phyloP scores from a whole-genome alignment of 2,329 filamentous ascomycete species.

The Colletotrichum spinosum region DNA sequence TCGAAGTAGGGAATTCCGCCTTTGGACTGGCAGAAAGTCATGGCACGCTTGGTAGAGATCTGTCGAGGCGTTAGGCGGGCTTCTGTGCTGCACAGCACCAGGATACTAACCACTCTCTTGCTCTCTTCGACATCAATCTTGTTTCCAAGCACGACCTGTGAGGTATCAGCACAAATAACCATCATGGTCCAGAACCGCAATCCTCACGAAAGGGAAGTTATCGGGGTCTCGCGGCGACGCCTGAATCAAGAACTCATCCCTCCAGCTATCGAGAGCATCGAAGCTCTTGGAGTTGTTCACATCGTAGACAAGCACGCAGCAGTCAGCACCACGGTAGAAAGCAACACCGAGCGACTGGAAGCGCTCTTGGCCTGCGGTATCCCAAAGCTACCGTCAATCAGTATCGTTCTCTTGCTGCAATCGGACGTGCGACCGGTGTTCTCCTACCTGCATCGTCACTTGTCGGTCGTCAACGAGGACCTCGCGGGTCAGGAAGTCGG shows the following conservation, averaged over 20 bases:
- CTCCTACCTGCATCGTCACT: constrained; percentile 92
- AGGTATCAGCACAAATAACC: constrained; percentile 39
- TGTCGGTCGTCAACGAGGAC: constrained; percentile 96
- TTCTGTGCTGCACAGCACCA: neutral
- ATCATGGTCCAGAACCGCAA: neutral
- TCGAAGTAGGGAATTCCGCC: constrained; percentile 99
- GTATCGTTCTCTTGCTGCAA: constrained; percentile 3
- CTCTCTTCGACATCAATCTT: constrained; percentile 99
- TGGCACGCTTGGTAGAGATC: constrained; percentile 95
- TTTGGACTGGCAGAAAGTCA: constrained; percentile 98
- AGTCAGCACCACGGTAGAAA: constrained; percentile 97
- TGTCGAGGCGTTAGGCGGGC: constrained; percentile 45
- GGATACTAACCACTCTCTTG: constrained; percentile 81
- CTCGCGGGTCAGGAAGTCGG: constrained; percentile 98
- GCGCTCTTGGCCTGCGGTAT: constrained; percentile 95
- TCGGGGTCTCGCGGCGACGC: constrained; percentile 96
- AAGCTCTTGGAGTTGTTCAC: constrained; percentile 99
- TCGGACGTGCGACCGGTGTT: constrained; percentile 43
- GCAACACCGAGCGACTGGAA: constrained; percentile 98
- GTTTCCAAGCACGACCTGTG: constrained; percentile 92
- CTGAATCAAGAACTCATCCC: constrained; percentile 98
- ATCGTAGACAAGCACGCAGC: constrained; percentile 97
- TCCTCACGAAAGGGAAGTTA: constrained; percentile 95
- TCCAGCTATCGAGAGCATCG: constrained; percentile 97
- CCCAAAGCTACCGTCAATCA: constrained; percentile 79